Conservation (phyloP, 257 asterid species). For the Gynochthodes officinalis region DNA sequence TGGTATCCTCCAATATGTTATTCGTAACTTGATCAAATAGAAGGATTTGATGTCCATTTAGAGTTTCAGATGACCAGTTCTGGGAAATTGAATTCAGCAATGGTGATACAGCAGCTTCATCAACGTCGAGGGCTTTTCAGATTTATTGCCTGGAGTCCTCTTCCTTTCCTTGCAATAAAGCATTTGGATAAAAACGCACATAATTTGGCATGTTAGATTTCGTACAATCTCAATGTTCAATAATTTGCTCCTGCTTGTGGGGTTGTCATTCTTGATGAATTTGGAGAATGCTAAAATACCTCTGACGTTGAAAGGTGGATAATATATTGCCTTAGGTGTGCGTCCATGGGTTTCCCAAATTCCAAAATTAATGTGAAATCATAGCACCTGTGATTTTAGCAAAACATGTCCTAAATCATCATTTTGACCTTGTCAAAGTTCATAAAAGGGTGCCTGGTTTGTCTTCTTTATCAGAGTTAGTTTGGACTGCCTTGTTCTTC, state of each 20-base stretch:
- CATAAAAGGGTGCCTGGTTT: too few relatives aligned
- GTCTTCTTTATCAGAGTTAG: too few relatives aligned
- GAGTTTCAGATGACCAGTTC: background rate
- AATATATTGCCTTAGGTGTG: too few relatives aligned
- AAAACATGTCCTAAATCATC: too few relatives aligned
- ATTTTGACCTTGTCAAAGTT: too few relatives aligned
- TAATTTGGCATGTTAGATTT: background rate
- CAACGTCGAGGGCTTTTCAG: background rate
- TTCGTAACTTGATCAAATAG: conserved; percentile 52
- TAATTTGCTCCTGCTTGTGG: background rate
- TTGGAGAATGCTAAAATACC: too few relatives aligned
- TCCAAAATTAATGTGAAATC: too few relatives aligned
- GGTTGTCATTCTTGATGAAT: background rate
- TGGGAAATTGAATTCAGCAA: background rate
- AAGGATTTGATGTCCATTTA: background rate
- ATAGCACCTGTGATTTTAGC: too few relatives aligned
- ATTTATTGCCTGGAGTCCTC: background rate
- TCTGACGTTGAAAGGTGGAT: too few relatives aligned
- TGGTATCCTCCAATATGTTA: conserved; percentile 72
- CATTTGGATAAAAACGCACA: background rate
- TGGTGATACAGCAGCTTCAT: background rate
- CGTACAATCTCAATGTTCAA: background rate
- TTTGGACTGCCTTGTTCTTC: too few relatives aligned
- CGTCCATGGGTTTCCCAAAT: too few relatives aligned
- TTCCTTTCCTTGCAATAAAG: background rate